Conservation (phyloP, 805 yeast genomes). For the Kodamaea jinghongensis region DNA sequence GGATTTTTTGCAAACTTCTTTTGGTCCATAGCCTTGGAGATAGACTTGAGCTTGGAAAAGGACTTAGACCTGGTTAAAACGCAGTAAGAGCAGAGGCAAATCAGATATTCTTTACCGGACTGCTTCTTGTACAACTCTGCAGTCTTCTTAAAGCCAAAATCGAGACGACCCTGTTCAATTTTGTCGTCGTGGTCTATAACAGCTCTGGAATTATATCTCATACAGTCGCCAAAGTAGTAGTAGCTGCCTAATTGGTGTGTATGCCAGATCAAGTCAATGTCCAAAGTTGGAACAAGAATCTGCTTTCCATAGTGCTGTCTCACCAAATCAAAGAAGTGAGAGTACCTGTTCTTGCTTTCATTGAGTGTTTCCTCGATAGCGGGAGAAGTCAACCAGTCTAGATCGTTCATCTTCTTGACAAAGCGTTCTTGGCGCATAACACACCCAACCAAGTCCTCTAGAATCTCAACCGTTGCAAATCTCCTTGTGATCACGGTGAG, state of each 20-base stretch:
- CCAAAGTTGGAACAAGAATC: conserved; percentile 24
- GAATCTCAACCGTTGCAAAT: conserved; percentile 2
- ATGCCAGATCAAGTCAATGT: conserved; percentile 28
- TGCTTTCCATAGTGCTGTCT: conserved; percentile 1
- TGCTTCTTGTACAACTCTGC: conserved; percentile 9
- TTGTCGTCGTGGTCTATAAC: conserved; percentile 10
- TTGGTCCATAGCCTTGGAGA: background rate
- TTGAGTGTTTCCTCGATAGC: conserved; percentile 11
- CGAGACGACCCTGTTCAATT: conserved; percentile 1
- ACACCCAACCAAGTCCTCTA: conserved; percentile 25
- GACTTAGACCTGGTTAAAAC: background rate
- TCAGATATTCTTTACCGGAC: conserved; percentile 10
- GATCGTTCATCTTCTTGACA: conserved; percentile 18
- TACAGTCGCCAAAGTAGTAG: conserved; percentile 15
- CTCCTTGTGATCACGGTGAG: conserved; percentile 2
- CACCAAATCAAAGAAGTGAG: conserved; percentile 14
- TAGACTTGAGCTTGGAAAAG: background rate
- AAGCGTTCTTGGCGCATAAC: conserved; percentile 22
- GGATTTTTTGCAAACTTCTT: background rate
- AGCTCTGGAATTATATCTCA: conserved; percentile 13
- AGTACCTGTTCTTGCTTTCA: conserved; percentile 18
- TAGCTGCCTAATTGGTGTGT: conserved; percentile 22
- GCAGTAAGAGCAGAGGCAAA: conserved; percentile 13
- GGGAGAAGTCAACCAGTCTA: conserved; percentile 18
- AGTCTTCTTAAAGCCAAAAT: conserved; percentile 10